Evolutionary conservation across 169 alveolate species (phyloP).

Genomic region (Plasmodium gaboni): DNA sequence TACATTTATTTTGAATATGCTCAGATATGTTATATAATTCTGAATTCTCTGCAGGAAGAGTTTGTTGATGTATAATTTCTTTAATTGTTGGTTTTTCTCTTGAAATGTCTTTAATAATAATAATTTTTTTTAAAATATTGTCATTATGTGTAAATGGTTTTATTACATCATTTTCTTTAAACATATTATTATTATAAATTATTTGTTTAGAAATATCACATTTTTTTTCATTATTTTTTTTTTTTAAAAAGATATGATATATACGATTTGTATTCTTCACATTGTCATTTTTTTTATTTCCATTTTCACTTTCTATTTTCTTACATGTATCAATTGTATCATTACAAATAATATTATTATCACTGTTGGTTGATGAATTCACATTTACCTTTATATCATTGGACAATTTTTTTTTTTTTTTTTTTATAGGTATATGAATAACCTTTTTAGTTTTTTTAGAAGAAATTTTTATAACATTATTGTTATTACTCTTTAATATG

Average conservation of each 20-base stretch:
- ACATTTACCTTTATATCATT: background rate
- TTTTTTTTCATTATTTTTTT: background rate
- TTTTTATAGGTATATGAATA: constrained; percentile 44
- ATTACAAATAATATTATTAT: constrained; percentile 1
- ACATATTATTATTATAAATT: background rate
- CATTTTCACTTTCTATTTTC: constrained; percentile 9
- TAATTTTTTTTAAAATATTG: constrained; percentile 12
- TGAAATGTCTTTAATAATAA: constrained; percentile 22
- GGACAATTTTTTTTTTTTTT: constrained; percentile 8
- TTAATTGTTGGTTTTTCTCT: constrained; percentile 1
- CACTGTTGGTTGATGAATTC: background rate
- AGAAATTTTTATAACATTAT: constrained; percentile 3
- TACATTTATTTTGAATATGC: constrained; percentile 16
- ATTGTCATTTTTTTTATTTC: constrained; percentile 8
- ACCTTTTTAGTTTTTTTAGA: constrained; percentile 37
- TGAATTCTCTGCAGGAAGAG: background rate
- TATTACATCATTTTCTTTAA: constrained; percentile 13
- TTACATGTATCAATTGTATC: background rate
- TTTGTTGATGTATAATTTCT: background rate
- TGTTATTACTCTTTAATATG: constrained; percentile 3
- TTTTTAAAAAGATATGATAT: constrained; percentile 37
- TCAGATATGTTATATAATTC: constrained; percentile 2
- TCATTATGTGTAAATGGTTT: constrained; percentile 19
- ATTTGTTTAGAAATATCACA: background rate
- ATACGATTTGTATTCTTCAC: background rate